Base-by-base conservation (phyloP, 2,329 filamentous ascomycete genomes). In the Clonostachys rhizophaga region DNA sequence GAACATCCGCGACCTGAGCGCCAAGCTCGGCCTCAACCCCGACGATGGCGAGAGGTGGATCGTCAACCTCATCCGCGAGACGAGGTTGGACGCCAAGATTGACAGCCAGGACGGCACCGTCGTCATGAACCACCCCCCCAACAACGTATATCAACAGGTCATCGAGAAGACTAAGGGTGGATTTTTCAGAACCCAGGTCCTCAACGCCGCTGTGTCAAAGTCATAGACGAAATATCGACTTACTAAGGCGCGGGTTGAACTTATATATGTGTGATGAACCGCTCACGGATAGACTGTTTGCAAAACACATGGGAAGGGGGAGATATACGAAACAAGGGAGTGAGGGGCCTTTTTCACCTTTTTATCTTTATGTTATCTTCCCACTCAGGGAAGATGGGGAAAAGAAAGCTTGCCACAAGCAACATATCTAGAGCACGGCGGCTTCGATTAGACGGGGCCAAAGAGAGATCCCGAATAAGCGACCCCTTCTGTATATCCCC, bases 31-130 rank as follows among this genome's bases (percentile, higher is more conserved):
- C 55, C 79, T 99, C 55, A 90, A 87, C 65, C 86, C 91, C 60
- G 90, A 95, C 64, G 94, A 97, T 63, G 94, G 94, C 61, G 94
- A 99, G 83, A 99, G 99, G 79, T 99, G 94, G 94, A 99, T 99
- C 63, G 94, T 99, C 60, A 99, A 99, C 77, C 81, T 99, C 54
- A 99, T 99, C 72, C 87, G 94, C 54, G 94, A 99, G 72, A 99
- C 94, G 20, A 83, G 91, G 53, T 88, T 99, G 53, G 94, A 99
- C 65, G 94, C 94, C 62, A 99, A 99, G 83, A 97, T 97, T 66
- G 94, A 99, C 74, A 96, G 95, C 76, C 90, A 97, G 77, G 89
- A 95, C 72, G 94, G 94, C 64, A 97, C 94, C 47, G 94, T 99
- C 46, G 84, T 97, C 58, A 99, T 99, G 92, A 97, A 99, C 78